Evolutionary conservation across 2,329 filamentous ascomycete genomes (phyloP), one percentile per base, ranked within the genome.

Genomic region (Colletotrichum sp.): DNA sequence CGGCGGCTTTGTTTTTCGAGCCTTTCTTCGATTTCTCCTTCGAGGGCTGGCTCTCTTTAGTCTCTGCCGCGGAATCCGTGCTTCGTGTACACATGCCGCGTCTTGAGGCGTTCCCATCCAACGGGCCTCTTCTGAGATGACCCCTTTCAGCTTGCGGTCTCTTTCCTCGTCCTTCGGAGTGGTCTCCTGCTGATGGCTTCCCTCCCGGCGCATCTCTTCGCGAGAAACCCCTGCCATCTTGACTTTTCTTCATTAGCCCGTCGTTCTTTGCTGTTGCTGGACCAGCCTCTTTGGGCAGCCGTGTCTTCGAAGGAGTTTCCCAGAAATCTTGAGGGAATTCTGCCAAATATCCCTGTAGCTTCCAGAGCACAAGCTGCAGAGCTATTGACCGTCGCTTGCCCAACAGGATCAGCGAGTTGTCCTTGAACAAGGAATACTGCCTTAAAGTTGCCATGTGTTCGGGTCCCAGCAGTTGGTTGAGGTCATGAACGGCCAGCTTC

Each of bases 361-460:
- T 89, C 91, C 91, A 93, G 9, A 93, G 84, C 69, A 87, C 84
- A 71, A 87, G 72, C 81, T 91, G 89, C 62, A 91, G 65, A 16
- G 85, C 81, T 27, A 86, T 80, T 83, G 84, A 76, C 83, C 84
- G 81, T 49, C 81, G 80, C 64, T 80, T 83, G 16, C 70, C 59
- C 70, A 91, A 79, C 75, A 91, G 83, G 69, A 88, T 85, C 25
- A 89, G 75, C 27, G 71, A 55, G 4, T 84, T 84, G 4, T 77
- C 71, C 12, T 39, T 65, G 39, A 78, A 79, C 11, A 78, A 11
- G 8, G 75, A 52, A 4, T 64, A 55, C 44, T 72, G 55, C 12
- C 19, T 32, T 22, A 93, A 75, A 36, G 84, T 82, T 19, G 81
- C 79, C 0, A 89, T 69, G 55, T 88, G 83, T n/a, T 88, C 83